A percentile compares a stretch with the other conserved stretches of the same genome.
phyloP scores from a whole-genome alignment of 768 basidiomycete genomes.

The Wakefieldia striispora region DNA sequence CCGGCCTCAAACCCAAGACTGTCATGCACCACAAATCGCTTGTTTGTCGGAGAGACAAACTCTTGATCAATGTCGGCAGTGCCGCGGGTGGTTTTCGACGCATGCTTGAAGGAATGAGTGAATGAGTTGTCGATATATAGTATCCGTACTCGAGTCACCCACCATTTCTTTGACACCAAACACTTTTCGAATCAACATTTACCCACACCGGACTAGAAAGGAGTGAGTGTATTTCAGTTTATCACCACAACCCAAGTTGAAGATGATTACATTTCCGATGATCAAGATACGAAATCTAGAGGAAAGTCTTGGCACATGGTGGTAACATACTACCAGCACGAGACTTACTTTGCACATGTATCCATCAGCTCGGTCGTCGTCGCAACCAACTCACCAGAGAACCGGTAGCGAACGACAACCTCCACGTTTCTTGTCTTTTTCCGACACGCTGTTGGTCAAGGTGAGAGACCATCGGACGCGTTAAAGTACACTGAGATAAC shows the following conservation, averaged over 20 bases:
- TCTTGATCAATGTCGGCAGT: constrained; percentile 10
- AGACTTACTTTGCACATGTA: no score
- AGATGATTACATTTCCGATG: no score
- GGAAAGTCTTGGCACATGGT: no score
- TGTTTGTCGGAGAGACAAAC: constrained; percentile 12
- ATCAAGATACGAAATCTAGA: no score
- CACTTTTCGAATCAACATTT: constrained; percentile 9
- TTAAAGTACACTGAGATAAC: not conserved
- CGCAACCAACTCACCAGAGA: no score
- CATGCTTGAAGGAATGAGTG: not conserved
- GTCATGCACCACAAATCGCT: constrained; percentile 15
- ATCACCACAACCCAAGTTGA: not conserved
- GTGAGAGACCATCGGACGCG: not conserved
- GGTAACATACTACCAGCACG: no score
- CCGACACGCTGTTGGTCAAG: constrained; percentile 6
- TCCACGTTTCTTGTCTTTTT: constrained; percentile 7
- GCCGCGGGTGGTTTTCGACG: constrained; percentile 5
- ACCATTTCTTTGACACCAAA: constrained; percentile 14
- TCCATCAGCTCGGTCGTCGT: no score
- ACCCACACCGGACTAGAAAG: constrained; percentile 12
- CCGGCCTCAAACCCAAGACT: constrained; percentile 17
- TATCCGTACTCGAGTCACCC: not conserved
- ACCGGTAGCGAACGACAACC: constrained; percentile 4
- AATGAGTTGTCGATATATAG: not conserved
- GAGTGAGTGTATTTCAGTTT: not conserved